These are phyloP conservation scores for Pseudozyma sp. DNA, from an alignment of 1,284 basidiomycete species.

Conservation along the genomic window DNA sequence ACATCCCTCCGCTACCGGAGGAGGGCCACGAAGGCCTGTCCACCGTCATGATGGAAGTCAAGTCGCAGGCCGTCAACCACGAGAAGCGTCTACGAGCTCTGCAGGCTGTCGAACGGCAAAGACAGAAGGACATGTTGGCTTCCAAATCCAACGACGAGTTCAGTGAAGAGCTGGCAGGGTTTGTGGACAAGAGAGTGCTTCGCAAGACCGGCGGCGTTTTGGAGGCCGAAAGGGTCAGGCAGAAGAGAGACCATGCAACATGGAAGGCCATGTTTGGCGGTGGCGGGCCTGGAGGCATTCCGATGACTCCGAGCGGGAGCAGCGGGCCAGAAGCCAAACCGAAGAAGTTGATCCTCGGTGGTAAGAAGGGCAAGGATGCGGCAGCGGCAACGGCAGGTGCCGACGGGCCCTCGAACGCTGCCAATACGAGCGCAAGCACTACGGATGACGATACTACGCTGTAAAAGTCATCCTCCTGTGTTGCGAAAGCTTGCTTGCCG, in stretches of 20 bases:
- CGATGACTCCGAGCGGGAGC: conserved; percentile 23
- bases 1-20: conserved; percentile 64
- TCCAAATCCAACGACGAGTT: conserved; percentile 63
- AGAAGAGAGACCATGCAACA: conserved; percentile 64
- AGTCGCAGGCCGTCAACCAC: conserved; percentile 65
- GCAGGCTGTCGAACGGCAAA: conserved; percentile 63
- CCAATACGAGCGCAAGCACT: conserved; percentile 5
- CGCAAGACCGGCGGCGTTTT: conserved; percentile 64
- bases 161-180: conserved; percentile 64
- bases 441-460: conserved; percentile 18
- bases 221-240: conserved; percentile 64
- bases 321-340: conserved; percentile 32
- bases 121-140: conserved; percentile 57
- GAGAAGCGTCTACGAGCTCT: conserved; percentile 66
- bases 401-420: not conserved
- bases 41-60: conserved; percentile 68
- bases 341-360: conserved; percentile 48
- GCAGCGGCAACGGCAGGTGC: conserved; percentile 1
- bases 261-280: conserved; percentile 64
- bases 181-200: conserved; percentile 65
- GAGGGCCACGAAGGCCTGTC: conserved; percentile 64
- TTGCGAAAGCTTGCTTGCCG: not conserved
- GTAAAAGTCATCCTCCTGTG: not conserved
- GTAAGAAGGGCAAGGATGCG: conserved; percentile 20
- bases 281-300: conserved; percentile 47